phyloP scores from a whole-genome alignment of 345 rosid genomes.

The Hibiscus trionum region DNA sequence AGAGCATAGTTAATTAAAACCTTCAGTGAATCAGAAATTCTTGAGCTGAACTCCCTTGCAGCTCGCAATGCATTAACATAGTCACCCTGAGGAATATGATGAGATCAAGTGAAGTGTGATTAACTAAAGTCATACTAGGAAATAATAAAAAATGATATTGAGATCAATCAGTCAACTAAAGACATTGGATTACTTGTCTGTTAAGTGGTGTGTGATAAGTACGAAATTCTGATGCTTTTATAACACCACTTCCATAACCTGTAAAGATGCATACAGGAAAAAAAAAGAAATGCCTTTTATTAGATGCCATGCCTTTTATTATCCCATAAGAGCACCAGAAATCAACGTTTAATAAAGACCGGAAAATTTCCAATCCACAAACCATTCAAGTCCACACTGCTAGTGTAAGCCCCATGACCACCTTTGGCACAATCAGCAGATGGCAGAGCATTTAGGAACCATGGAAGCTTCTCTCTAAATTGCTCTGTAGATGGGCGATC shows the following conservation, averaged over 20 bases:
- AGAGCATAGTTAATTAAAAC: constrained; percentile 25
- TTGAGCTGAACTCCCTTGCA: constrained; percentile 78
- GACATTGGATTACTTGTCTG: constrained; percentile 48
- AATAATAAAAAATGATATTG: not conserved
- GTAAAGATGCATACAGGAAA: constrained; percentile 15
- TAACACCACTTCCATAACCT: constrained; percentile 78
- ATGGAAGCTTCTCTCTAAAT: constrained; percentile 80
- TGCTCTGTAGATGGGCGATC: constrained; percentile 73
- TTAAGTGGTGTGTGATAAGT: constrained; percentile 91
- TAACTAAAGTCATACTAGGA: not conserved
- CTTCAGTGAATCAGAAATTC: constrained; percentile 65
- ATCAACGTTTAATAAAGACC: not conserved
- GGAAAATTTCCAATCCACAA: constrained; percentile 16
- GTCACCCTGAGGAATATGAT: constrained; percentile 50
- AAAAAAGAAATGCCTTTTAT: not conserved
- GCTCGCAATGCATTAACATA: constrained; percentile 76
- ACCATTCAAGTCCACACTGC: constrained; percentile 77
- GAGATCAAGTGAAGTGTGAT: constrained; percentile 10
- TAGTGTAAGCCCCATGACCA: constrained; percentile 92
- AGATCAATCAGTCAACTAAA: constrained; percentile 8
- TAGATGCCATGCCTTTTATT: not conserved
- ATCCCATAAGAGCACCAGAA: constrained; percentile 14
- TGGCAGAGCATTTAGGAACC: constrained; percentile 84
- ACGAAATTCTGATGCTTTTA: constrained; percentile 86
- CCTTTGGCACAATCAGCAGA: constrained; percentile 99